Base-by-base conservation (phyloP, 2,329 filamentous ascomycete genomes). In the Bretziella fagacearum region DNA sequence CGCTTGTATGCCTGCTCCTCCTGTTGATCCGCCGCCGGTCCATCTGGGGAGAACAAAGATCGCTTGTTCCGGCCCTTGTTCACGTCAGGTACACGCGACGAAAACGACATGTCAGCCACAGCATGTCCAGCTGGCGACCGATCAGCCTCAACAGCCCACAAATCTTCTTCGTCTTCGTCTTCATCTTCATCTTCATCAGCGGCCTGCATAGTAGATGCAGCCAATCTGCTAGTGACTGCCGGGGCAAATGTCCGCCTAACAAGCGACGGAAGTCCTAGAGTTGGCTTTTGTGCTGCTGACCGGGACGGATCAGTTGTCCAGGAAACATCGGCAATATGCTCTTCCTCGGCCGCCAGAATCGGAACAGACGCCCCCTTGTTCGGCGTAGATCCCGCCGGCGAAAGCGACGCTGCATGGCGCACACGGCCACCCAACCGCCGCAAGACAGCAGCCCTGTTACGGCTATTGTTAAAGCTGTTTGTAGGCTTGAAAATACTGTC, bases 101-200 rank as follows among this genome's bases (percentile, higher is more conserved):
- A 42, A 48, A 22, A 30, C 15, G 15, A 30, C 17, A 6, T 17
- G 11, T 13, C 25, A 15, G 35, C 18, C 18, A 7, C 17, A 27
- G 53, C 44, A 18, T 58, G 54, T 4, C 52, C 57, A 7, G 68
- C 65, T 1, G 63, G 63, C 5, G 63, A 60, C 10, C 72, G 65
- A 46, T 67, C 63, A 8, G 72, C 73, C 55, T 77, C 73, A 20
- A 74, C 55, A 26, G 70, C 72, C 72, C 73, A 77, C 8, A 77
- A 64, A 52, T 77, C 67, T 2, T 60, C 62, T 8, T 46, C 49
- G 13, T 48, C 49, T 6, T 53, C 52, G 5, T 48, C 62, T 8
- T 46, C 49, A 13, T 48, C 49, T 6, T 53, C 52, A 6, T 48
- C 44, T 13, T 47, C 51, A 7, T 53, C 51, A 3, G 47, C 44